Conservation (phyloP, 306 rosid genomes). For the Corylus americana region DNA sequence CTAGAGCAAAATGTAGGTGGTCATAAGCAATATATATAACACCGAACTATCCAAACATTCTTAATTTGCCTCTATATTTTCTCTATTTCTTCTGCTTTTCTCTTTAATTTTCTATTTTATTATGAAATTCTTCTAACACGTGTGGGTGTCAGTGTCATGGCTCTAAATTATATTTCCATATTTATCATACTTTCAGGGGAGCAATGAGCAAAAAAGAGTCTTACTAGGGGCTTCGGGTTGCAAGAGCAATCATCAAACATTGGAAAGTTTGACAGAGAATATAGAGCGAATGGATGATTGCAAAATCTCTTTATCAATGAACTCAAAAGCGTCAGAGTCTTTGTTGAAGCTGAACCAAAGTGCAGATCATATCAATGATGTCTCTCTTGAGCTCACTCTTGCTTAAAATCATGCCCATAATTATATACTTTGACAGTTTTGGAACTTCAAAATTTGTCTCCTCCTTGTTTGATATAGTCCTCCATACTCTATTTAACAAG, state of each 20-base stretch:
- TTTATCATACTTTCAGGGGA: conserved; percentile 36
- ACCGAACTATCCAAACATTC: too few species aligned
- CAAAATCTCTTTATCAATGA: conserved; percentile 43
- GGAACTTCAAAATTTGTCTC: not conserved
- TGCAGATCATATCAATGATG: conserved; percentile 36
- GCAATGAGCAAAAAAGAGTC: conserved; percentile 25
- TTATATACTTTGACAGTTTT: not conserved
- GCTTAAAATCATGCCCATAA: conserved; percentile 23
- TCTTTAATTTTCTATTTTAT: too few species aligned
- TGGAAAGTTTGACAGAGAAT: conserved; percentile 9
- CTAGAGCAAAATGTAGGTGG: too few species aligned
- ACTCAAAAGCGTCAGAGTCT: conserved; percentile 31
- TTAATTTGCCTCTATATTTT: too few species aligned
- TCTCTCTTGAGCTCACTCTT: conserved; percentile 69
- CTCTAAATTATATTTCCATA: not conserved
- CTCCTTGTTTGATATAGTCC: not conserved
- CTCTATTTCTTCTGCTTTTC: too few species aligned
- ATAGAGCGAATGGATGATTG: conserved; percentile 26
- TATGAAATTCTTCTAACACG: not conserved
- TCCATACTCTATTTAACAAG: too few species aligned
- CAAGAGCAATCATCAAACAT: conserved; percentile 33
- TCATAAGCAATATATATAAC: too few species aligned
- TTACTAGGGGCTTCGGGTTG: conserved; percentile 17
- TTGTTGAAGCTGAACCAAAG: conserved; percentile 21
- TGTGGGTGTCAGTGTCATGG: not conserved